phyloP scores from a whole-genome alignment of 1,284 basidiomycete species.

The Neonothopanus nambi region DNA sequence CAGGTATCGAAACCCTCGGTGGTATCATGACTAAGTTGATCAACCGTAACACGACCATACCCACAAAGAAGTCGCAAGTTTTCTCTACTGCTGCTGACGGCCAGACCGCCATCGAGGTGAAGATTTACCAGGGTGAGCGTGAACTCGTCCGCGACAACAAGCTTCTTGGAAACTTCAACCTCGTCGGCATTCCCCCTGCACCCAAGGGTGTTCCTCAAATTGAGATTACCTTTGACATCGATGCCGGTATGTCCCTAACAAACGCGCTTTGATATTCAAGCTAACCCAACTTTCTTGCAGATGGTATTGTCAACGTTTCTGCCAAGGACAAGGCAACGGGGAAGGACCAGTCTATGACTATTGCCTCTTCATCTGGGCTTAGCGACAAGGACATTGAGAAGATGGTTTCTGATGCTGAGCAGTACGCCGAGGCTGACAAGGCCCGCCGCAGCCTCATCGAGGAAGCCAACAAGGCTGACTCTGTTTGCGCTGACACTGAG shows the following conservation, averaged over 20 bases:
- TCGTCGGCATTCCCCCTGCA: constrained; percentile 95
- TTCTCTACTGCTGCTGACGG: constrained; percentile 98
- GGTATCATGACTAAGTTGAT: constrained; percentile 98
- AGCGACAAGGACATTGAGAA: constrained; percentile 96
- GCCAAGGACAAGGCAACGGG: constrained; percentile 97
- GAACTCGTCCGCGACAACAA: constrained; percentile 98
- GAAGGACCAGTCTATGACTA: constrained; percentile 98
- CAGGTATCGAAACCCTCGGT: constrained; percentile 96
- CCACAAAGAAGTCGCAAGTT: constrained; percentile 98
- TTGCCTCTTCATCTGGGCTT: constrained; percentile 96
- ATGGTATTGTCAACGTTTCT: constrained; percentile 96
- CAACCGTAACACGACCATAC: constrained; percentile 97
- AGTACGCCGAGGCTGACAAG: constrained; percentile 92
- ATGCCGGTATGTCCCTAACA: constrained; percentile 67
- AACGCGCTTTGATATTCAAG: neutral
- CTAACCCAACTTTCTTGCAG: constrained; percentile 30
- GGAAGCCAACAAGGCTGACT: constrained; percentile 97
- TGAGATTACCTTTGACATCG: constrained; percentile 98
- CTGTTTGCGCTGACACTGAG: constrained; percentile 93
- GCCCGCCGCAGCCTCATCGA: constrained; percentile 88
- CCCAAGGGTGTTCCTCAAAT: constrained; percentile 99
- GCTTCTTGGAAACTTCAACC: constrained; percentile 99
- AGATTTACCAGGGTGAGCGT: constrained; percentile 98
- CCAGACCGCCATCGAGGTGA: constrained; percentile 95
- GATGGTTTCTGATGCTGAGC: constrained; percentile 95